These are phyloP conservation scores for Coleophoma cylindrospora DNA, from an alignment of 2,329 filamentous ascomycete genomes.

Conservation along the genomic window DNA sequence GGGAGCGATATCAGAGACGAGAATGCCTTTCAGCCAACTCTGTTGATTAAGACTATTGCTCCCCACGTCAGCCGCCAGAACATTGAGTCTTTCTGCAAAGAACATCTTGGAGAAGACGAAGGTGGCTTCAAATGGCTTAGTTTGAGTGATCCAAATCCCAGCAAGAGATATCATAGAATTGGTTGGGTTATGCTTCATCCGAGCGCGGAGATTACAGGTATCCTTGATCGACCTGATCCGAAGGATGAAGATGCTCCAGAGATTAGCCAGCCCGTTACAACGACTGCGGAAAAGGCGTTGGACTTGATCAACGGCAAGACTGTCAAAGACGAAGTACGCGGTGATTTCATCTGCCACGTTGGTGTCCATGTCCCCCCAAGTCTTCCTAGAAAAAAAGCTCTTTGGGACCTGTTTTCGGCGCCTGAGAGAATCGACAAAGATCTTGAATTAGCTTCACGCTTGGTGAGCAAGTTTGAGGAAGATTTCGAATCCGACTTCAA, in stretches of 20 bases:
- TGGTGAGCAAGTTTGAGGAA: constrained; percentile 79
- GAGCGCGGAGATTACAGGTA: constrained; percentile 58
- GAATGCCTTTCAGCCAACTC: constrained; percentile 79
- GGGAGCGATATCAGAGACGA: constrained; percentile 88
- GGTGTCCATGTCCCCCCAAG: constrained; percentile 88
- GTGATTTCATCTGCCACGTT: constrained; percentile 96
- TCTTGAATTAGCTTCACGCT: constrained; percentile 72
- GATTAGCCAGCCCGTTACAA: constrained; percentile 34
- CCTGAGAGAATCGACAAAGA: constrained; percentile 93
- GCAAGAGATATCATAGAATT: constrained; percentile 95
- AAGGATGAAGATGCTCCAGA: constrained; percentile 51
- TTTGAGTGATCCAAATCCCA: constrained; percentile 91
- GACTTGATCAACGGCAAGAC: constrained; percentile 97
- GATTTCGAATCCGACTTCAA: constrained; percentile 76
- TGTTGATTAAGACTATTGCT: constrained; percentile 96
- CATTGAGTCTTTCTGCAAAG: constrained; percentile 89
- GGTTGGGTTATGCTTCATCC: constrained; percentile 97
- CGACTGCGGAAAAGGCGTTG: constrained; percentile 78
- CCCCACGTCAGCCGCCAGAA: constrained; percentile 93
- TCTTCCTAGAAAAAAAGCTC: constrained; percentile 84
- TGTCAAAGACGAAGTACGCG: constrained; percentile 87
- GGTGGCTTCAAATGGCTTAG: constrained; percentile 96
- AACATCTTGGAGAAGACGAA: constrained; percentile 84
- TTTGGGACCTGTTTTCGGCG: constrained; percentile 95
- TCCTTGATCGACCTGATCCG: constrained; percentile 67